Percentiles rank a stretch among this genome's conserved stretches.
phyloP scores from a whole-genome alignment of 306 rosid genomes.

The Astragalus membranaceus region DNA sequence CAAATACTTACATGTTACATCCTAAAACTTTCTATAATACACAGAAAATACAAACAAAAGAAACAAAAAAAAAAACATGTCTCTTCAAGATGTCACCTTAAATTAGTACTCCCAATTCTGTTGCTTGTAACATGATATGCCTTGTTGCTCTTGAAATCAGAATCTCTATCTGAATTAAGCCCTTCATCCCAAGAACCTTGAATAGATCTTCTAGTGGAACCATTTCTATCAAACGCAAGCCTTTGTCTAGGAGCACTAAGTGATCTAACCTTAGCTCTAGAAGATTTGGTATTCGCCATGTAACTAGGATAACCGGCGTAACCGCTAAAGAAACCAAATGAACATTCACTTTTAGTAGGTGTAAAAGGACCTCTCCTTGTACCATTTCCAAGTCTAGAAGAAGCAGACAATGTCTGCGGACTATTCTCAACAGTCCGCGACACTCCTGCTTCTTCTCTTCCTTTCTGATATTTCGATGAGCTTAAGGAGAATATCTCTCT shows the following conservation, averaged over 20 bases:
- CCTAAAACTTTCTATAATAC: constrained; percentile 24
- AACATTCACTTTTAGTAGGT: constrained; percentile 72
- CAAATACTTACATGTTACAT: constrained; percentile 50
- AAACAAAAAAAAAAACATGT: background rate
- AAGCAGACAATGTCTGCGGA: constrained; percentile 59
- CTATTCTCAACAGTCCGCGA: constrained; percentile 48
- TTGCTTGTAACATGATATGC: constrained; percentile 33
- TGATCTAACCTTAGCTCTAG: constrained; percentile 79
- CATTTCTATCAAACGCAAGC: constrained; percentile 58
- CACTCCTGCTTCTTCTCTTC: constrained; percentile 45
- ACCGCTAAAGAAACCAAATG: constrained; percentile 54
- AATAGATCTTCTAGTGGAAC: constrained; percentile 32
- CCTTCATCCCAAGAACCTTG: constrained; percentile 52
- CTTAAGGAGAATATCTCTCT: constrained; percentile 23
- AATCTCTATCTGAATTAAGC: constrained; percentile 37
- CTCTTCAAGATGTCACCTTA: constrained; percentile 34
- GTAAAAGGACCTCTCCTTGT: constrained; percentile 55
- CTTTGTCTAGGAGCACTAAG: constrained; percentile 94
- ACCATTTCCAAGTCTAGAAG: constrained; percentile 58
- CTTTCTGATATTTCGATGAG: constrained; percentile 32
- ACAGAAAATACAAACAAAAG: background rate
- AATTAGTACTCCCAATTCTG: constrained; percentile 43
- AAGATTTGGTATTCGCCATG: constrained; percentile 90
- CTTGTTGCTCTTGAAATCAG: constrained; percentile 36
- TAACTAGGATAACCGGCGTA: constrained; percentile 66